A percentile compares a stretch with the other conserved stretches of the same genome.
These are phyloP conservation scores for Fusarium nodosum DNA, from an alignment of 2,329 filamentous ascomycete species.

Conservation along the genomic window DNA sequence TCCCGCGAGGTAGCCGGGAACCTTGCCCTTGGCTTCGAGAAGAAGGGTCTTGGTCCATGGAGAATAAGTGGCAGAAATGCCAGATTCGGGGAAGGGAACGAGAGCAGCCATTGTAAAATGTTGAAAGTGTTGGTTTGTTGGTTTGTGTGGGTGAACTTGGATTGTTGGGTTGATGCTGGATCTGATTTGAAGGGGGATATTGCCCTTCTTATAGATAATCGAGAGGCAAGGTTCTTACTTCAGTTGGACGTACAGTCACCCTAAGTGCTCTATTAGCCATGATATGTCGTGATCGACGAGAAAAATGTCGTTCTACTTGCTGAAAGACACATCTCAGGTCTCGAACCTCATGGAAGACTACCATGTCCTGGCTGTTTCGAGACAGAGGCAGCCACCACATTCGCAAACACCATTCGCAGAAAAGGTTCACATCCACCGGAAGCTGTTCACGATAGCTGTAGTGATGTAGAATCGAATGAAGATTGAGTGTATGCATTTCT, in stretches of 20 bases:
- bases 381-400: neutral
- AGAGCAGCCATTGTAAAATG: neutral
- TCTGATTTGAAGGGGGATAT: neutral
- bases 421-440: neutral
- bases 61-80: neutral
- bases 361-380: neutral
- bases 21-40: neutral
- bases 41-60: neutral
- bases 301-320: neutral
- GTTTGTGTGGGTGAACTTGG: neutral
- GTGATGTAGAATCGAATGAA: accelerated
- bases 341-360: neutral
- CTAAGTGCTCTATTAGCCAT: neutral
- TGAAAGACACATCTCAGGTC: neutral
- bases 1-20: neutral
- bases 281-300: neutral
- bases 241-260: neutral
- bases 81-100: neutral
- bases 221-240: accelerated
- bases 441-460: neutral
- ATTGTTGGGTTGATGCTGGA: neutral
- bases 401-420: neutral
- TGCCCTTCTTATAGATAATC: neutral
- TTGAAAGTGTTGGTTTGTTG: neutral
- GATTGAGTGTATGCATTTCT: neutral